Conservation (phyloP, 2,329 filamentous ascomycete genomes). For the Amylocarpus encephaloides region DNA sequence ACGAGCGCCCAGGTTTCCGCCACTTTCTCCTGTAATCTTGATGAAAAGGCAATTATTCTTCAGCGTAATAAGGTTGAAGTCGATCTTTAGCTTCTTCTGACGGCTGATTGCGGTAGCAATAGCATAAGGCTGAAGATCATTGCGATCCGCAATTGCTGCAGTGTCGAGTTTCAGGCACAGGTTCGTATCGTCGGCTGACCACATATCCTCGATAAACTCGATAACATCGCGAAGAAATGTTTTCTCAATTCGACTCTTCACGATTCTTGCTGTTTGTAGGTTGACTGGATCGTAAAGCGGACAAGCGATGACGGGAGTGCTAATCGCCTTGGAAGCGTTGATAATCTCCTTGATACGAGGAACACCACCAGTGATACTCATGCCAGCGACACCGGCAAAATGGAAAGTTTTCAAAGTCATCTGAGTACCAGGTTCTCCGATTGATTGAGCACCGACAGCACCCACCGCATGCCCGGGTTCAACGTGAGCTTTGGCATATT, state of each 20-base stretch:
- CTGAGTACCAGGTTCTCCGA: slow-evolving; percentile 95
- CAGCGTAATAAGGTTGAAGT: slow-evolving; percentile 57
- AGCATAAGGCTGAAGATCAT: too few species aligned
- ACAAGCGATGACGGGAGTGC: slow-evolving; percentile 88
- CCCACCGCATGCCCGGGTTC: slow-evolving; percentile 95
- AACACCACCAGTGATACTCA: slow-evolving; percentile 99
- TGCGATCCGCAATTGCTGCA: slow-evolving; percentile 19
- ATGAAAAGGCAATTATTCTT: slow-evolving; percentile 63
- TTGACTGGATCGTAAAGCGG: slow-evolving; percentile 69
- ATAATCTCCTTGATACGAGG: slow-evolving; percentile 99
- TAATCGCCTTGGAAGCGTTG: slow-evolving; percentile 92
- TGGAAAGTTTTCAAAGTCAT: slow-evolving; percentile 99
- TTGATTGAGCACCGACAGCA: slow-evolving; percentile 93
- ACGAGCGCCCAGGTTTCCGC: slow-evolving; percentile 32
- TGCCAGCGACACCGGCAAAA: slow-evolving; percentile 98
- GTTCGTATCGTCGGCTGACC: slow-evolving; percentile 69
- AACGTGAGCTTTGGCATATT: slow-evolving; percentile 85
- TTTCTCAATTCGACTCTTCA: slow-evolving; percentile 92
- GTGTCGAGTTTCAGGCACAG: slow-evolving; percentile 78
- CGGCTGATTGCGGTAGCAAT: slow-evolving; percentile 71
- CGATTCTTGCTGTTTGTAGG: slow-evolving; percentile 76
- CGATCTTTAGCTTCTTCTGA: slow-evolving; percentile 78
- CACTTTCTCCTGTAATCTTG: slow-evolving; percentile 52
- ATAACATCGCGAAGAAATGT: slow-evolving; percentile 81
- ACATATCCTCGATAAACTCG: slow-evolving; percentile 78